phyloP scores from a whole-genome alignment of 768 basidiomycete genomes.

The Kwoniella heveanensis region DNA sequence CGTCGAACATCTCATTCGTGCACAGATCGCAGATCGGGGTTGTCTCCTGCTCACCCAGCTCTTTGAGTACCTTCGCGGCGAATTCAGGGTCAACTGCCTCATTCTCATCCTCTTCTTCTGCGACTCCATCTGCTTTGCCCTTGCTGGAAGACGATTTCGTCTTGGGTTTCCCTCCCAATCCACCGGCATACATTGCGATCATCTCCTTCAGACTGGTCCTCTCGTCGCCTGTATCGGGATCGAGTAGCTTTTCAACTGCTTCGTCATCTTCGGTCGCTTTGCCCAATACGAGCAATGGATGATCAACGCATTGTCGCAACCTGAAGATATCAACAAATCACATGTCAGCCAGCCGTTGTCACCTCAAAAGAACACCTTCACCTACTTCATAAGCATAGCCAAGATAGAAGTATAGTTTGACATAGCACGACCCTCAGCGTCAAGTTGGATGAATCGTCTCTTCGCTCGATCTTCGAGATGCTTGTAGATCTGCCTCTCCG shows the following conservation, averaged over 20 bases:
- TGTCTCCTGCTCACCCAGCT: slow-evolving; percentile 43
- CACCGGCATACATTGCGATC: slow-evolving; percentile 50
- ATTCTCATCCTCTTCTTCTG: slow-evolving; percentile 57
- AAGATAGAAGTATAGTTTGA: slow-evolving; percentile 63
- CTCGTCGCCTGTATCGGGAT: slow-evolving; percentile 33
- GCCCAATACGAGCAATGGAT: slow-evolving; percentile 76
- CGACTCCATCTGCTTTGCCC: background rate
- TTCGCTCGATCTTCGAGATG: slow-evolving; percentile 80
- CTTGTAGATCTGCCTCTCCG: slow-evolving; percentile 86
- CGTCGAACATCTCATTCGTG: slow-evolving; percentile 61
- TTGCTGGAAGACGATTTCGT: background rate
- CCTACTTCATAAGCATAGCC: slow-evolving; percentile 90
- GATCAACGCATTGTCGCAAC: slow-evolving; percentile 86
- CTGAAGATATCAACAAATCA: slow-evolving; percentile 56
- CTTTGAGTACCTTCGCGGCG: slow-evolving; percentile 62
- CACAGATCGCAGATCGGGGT: slow-evolving; percentile 56
- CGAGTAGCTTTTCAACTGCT: slow-evolving; percentile 40
- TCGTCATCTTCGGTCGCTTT: slow-evolving; percentile 59
- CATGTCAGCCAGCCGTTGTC: background rate
- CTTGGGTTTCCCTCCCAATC: slow-evolving; percentile 44
- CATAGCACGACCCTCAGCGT: slow-evolving; percentile 83
- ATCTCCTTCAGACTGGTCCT: slow-evolving; percentile 41
- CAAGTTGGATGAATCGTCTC: slow-evolving; percentile 74
- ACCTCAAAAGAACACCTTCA: slow-evolving; percentile 6
- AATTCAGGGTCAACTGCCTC: slow-evolving; percentile 54